phyloP scores from a whole-genome alignment of 805 yeast genomes.

The Ogataea chonburiensis region DNA sequence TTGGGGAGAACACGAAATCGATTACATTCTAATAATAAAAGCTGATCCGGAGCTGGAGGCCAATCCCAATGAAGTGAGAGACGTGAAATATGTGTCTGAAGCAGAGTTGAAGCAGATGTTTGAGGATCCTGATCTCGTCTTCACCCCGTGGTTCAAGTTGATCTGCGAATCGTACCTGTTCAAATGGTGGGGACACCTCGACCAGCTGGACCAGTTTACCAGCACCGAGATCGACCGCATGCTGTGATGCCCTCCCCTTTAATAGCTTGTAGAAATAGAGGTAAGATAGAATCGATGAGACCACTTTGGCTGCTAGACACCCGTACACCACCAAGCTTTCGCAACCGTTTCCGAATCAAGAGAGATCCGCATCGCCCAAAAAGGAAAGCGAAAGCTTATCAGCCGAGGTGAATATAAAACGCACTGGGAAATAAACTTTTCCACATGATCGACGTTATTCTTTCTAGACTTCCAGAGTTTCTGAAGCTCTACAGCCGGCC shows the following conservation, averaged over 20 bases:
- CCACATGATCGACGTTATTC: constrained; percentile 7
- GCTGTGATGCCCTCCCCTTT: constrained; percentile 12
- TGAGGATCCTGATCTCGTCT: constrained; percentile 54
- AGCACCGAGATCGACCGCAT: constrained; percentile 50
- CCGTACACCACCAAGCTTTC: too few relatives aligned
- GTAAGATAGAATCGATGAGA: too few relatives aligned
- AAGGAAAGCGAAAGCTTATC: constrained; percentile 4
- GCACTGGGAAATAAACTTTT: too few relatives aligned
- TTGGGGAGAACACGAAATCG: constrained; percentile 99
- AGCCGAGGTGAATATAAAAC: not conserved
- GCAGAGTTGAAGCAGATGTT: constrained; percentile 75
- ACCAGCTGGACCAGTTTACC: constrained; percentile 50
- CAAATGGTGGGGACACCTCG: constrained; percentile 88
- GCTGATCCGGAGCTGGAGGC: constrained; percentile 48
- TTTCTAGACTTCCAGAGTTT: constrained; percentile 3
- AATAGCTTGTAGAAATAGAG: constrained; percentile 15
- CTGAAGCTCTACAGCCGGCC: constrained; percentile 9
- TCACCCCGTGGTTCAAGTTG: constrained; percentile 98
- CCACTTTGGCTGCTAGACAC: too few relatives aligned
- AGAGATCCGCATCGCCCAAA: constrained; percentile 1
- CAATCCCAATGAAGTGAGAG: constrained; percentile 85
- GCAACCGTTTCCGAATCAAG: not conserved
- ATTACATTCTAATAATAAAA: constrained; percentile 80
- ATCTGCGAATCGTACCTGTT: constrained; percentile 89
- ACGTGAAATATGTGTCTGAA: constrained; percentile 67